Evolutionary conservation across 2,329 filamentous ascomycete species (phyloP).

Genomic region (Claviceps spartinae): DNA sequence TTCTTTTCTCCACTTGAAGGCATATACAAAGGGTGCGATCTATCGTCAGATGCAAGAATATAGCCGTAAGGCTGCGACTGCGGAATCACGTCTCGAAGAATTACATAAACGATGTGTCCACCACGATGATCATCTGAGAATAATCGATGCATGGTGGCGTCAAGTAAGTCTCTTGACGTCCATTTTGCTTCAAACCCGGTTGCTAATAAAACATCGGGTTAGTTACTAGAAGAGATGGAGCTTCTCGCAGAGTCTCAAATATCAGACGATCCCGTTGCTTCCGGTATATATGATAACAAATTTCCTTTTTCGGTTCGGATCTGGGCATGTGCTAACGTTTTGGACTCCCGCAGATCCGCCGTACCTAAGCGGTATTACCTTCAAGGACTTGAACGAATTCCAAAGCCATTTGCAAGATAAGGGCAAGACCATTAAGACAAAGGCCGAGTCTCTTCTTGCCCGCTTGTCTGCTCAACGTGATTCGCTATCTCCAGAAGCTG

Average conservation of each 20-base stretch:
- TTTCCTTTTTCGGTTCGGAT: background rate
- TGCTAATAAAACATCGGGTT: conserved; percentile 3
- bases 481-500: conserved; percentile 50
- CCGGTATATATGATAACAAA: conserved; percentile 12
- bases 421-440: conserved; percentile 60
- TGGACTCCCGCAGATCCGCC: conserved; percentile 28
- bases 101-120: conserved; percentile 63
- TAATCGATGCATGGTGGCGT: conserved; percentile 86
- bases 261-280: conserved; percentile 9
- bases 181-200: background rate
- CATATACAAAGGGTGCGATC: conserved; percentile 72
- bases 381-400: conserved; percentile 57
- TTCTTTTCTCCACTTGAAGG: conserved; percentile 11
- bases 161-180: conserved; percentile 48
- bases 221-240: conserved; percentile 53
- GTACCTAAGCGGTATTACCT: conserved; percentile 45
- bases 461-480: conserved; percentile 38
- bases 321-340: conserved; percentile 10
- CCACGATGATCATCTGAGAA: conserved; percentile 84
- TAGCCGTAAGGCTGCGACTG: conserved; percentile 72
- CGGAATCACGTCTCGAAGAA: conserved; percentile 71
- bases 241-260: conserved; percentile 39
- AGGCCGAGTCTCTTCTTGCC: conserved; percentile 55
- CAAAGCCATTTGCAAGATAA: conserved; percentile 68
- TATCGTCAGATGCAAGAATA: conserved; percentile 96